These are phyloP conservation scores for Aspergillus terreus DNA, from an alignment of 2,329 filamentous ascomycete genomes.

Conservation along the genomic window DNA sequence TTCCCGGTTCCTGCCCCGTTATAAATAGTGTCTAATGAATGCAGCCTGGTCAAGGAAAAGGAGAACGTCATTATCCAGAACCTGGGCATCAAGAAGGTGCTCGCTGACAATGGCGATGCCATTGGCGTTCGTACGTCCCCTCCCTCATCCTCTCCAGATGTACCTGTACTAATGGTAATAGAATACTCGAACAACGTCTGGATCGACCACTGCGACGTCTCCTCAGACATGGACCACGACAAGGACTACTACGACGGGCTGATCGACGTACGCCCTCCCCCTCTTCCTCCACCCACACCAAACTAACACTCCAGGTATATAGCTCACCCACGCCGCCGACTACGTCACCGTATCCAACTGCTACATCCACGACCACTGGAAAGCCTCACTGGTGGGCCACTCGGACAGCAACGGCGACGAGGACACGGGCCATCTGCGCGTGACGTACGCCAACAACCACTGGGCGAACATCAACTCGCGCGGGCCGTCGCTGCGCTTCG, in stretches of 20 bases:
- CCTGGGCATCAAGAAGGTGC: slow-evolving; percentile 56
- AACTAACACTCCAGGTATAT: not conserved
- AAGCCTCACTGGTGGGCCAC: slow-evolving; percentile 58
- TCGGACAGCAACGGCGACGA: slow-evolving; percentile 56
- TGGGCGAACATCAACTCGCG: slow-evolving; percentile 64
- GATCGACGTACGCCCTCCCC: slow-evolving; percentile 44
- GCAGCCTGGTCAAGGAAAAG: slow-evolving; percentile 53
- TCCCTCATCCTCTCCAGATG: not conserved
- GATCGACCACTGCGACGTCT: slow-evolving; percentile 66
- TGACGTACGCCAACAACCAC: slow-evolving; percentile 67
- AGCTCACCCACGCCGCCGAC: slow-evolving; percentile 59
- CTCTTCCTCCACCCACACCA: not conserved
- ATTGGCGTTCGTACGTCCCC: slow-evolving; percentile 51
- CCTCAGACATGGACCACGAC: slow-evolving; percentile 55
- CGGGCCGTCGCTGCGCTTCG: slow-evolving; percentile 62
- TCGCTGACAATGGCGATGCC: slow-evolving; percentile 56
- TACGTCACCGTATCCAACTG: slow-evolving; percentile 52
- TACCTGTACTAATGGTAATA: not conserved
- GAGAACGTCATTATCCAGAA: slow-evolving; percentile 63
- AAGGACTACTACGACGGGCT: slow-evolving; percentile 71
- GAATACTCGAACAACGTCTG: slow-evolving; percentile 51
- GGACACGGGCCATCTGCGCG: slow-evolving; percentile 59
- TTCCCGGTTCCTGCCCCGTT: no score
- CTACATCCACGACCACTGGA: slow-evolving; percentile 58
- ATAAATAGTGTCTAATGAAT: not conserved